phyloP scores from a whole-genome alignment of 768 basidiomycete species.

The Calocybe indica region DNA sequence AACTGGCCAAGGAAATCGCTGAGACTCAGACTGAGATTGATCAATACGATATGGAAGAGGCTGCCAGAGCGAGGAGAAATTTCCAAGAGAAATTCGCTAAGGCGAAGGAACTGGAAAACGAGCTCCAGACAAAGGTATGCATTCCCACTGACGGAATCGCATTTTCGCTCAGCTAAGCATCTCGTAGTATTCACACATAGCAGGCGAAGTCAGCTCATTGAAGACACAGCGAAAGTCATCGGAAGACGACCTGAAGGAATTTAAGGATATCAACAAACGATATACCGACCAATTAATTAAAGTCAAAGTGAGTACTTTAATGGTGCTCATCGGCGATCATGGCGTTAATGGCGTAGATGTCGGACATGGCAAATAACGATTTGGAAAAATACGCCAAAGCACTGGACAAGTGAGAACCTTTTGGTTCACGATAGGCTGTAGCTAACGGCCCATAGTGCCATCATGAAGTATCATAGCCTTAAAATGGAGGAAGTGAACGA shows the following conservation, averaged over 20 bases:
- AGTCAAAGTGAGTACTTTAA: conserved; percentile 65
- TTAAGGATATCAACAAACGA: conserved; percentile 77
- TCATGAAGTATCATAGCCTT: conserved; percentile 95
- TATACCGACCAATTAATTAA: conserved; percentile 90
- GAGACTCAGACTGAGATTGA: conserved; percentile 68
- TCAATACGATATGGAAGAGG: conserved; percentile 75
- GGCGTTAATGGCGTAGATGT: conserved; percentile 54
- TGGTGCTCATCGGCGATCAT: background rate
- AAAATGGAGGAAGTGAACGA: conserved; percentile 99
- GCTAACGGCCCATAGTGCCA: conserved; percentile 55
- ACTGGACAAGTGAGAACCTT: conserved; percentile 74
- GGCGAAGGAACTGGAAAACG: conserved; percentile 67
- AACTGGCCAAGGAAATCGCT: conserved; percentile 59
- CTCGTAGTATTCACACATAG: conserved; percentile 68
- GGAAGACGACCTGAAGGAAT: conserved; percentile 74
- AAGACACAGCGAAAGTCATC: conserved; percentile 58
- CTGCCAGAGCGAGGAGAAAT: conserved; percentile 74
- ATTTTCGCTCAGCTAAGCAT: background rate
- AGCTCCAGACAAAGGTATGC: conserved; percentile 62
- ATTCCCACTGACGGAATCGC: background rate
- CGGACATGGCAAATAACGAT: conserved; percentile 96
- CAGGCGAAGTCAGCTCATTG: conserved; percentile 76
- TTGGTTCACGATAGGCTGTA: background rate
- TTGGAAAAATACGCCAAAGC: conserved; percentile 98
- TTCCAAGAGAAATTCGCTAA: conserved; percentile 77